Evolutionary conservation across 1,284 basidiomycete genomes (phyloP), one percentile per base, ranked within the genome.

Genomic region (Gymnopus androsaceus): DNA sequence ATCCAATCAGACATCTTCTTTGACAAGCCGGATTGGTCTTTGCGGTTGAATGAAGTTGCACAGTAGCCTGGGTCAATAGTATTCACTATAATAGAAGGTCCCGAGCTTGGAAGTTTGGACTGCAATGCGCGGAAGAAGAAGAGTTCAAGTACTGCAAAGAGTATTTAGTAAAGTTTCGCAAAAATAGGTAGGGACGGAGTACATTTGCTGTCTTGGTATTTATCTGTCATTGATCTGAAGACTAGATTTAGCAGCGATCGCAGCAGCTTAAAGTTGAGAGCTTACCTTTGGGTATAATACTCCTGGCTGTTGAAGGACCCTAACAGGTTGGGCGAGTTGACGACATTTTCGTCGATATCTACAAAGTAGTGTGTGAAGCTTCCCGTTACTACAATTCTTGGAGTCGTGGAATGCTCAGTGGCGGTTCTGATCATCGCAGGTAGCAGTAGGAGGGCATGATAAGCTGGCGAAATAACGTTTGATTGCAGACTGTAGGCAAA

Each of bases 31-130:
- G n/a, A n/a, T n/a, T n/a, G n/a, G n/a, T n/a, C n/a, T n/a, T n/a
- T n/a, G n/a, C n/a, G n/a, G n/a, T n/a, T n/a, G n/a, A n/a, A n/a
- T n/a, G n/a, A n/a, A n/a, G n/a, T n/a, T n/a, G n/a, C n/a, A n/a
- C n/a, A n/a, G 56, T 70, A 77, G 0, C 81, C 81, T 11, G 81
- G 82, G 44, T 74, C 72, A 28, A 78, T 73, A 12, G 72, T 44
- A 47, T 67, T 66, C 44, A 71, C 62, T 25, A 75, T 72, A 15
- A 79, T 63, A 0, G 73, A 66, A 40, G 72, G 58, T 0, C 69
- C 52, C 17, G 59, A 57, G 8, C 53, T n/a, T 25, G 55, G 42
- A 6, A 79, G 67, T 33, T 66, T 72, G 5, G 70, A 67, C 7
- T 66, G 68, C 1, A 81, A 63, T 4, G 72, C 73, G 11, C 74